These are phyloP conservation scores for Hypoxylon perforatum DNA, from an alignment of 495 filamentous ascomycete genomes.

Conservation along the genomic window DNA sequence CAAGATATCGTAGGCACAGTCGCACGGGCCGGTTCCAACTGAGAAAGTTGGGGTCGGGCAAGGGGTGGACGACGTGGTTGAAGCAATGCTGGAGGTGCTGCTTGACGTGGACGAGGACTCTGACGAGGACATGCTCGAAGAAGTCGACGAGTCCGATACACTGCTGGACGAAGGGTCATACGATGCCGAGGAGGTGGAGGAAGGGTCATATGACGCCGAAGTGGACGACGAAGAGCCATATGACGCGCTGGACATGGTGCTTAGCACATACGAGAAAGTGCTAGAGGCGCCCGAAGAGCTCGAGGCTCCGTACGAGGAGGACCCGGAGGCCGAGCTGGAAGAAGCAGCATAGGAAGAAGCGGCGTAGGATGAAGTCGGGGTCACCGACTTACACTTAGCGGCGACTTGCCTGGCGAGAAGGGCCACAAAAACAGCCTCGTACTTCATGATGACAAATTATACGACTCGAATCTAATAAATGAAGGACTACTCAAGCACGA, in stretches of 20 bases:
- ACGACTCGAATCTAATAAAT: slow-evolving; percentile 6
- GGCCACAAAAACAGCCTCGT: slow-evolving; percentile 21
- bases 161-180: slow-evolving; percentile 3
- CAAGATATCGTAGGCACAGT: slow-evolving; percentile 22
- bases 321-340: slow-evolving; percentile 14
- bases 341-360: not conserved
- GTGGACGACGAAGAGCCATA: no score
- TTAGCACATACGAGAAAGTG: slow-evolving; percentile 5
- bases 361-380: slow-evolving; percentile 2
- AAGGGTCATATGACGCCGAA: not conserved
- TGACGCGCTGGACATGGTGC: not conserved
- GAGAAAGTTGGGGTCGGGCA: slow-evolving; percentile 25
- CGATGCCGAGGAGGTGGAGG: not conserved
- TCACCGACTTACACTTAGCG: slow-evolving; percentile 27
- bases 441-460: slow-evolving; percentile 18
- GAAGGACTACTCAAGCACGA: slow-evolving; percentile 22
- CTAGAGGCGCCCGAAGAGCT: not conserved
- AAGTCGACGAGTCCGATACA: not conserved
- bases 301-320: not conserved
- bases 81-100: not conserved
- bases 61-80: slow-evolving; percentile 2
- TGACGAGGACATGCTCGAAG: slow-evolving; percentile 4
- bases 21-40: slow-evolving; percentile 8
- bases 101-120: slow-evolving; percentile 4
- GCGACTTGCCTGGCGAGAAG: slow-evolving; percentile 25